phyloP scores from a whole-genome alignment of 78 protist species.

The Carpediemonas membranifera region DNA sequence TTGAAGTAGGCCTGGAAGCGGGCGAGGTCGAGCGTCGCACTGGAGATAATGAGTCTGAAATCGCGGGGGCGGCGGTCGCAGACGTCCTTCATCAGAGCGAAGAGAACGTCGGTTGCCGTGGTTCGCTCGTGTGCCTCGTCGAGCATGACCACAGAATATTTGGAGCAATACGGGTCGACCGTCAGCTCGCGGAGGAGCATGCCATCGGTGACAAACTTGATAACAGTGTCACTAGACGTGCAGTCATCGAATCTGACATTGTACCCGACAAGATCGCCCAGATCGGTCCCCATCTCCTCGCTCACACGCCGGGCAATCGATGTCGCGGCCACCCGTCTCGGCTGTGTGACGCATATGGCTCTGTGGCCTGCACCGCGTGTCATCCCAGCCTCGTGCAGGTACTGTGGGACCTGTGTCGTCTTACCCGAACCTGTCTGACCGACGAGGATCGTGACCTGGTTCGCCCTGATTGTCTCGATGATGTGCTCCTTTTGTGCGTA shows the following conservation, averaged over 20 bases:
- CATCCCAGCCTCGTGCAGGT: constrained; percentile 15
- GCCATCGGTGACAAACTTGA: constrained; percentile 78
- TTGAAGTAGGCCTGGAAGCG: constrained; percentile 71
- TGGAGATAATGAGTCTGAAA: constrained; percentile 81
- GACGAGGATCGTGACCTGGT: constrained; percentile 73
- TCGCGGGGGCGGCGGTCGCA: constrained; percentile 47
- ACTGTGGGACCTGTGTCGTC: constrained; percentile 80
- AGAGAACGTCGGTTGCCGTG: constrained; percentile 89
- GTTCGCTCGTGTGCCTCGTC: constrained; percentile 99
- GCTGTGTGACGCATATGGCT: constrained; percentile 86
- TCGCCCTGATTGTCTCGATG: constrained; percentile 11
- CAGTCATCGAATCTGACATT: constrained; percentile 95
- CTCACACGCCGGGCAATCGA: constrained; percentile 80
- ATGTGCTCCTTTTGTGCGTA: constrained; percentile 5
- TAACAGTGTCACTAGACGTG: constrained; percentile 55
- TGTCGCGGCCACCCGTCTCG: constrained; percentile 94
- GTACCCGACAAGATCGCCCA: constrained; percentile 86
- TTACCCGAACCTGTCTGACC: constrained; percentile 99
- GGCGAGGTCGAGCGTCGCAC: constrained; percentile 97
- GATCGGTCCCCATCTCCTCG: constrained; percentile 82
- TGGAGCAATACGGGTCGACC: constrained; percentile 72
- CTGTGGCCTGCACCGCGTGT: background rate
- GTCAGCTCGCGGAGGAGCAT: constrained; percentile 95
- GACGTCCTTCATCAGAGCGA: constrained; percentile 70
- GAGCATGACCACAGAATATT: constrained; percentile 68